These are phyloP conservation scores for Sporothrix schenckii DNA, from an alignment of 2,329 filamentous ascomycete genomes.

Conservation along the genomic window DNA sequence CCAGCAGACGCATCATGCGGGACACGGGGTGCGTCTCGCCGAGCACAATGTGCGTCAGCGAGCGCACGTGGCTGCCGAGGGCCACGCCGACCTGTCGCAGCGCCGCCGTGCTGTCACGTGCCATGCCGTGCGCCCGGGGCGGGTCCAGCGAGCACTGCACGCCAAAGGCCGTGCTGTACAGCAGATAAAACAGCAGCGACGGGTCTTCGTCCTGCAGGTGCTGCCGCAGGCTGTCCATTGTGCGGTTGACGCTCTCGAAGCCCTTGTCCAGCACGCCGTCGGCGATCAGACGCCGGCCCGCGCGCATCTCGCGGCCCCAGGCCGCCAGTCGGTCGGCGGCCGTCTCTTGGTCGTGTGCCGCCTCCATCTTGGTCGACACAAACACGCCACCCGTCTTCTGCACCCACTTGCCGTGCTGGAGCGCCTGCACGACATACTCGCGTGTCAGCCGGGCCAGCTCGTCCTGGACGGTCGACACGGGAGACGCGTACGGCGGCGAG, in stretches of 20 bases:
- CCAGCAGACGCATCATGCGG: constrained; percentile 29
- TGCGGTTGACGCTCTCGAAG: constrained; percentile 36
- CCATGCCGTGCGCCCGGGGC: neutral
- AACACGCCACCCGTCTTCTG: constrained; percentile 29
- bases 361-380: neutral
- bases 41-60: constrained; percentile 32
- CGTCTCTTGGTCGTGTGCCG: neutral
- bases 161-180: constrained; percentile 32
- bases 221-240: constrained; percentile 38
- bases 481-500: neutral
- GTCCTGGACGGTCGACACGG: constrained; percentile 30
- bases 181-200: constrained; percentile 37
- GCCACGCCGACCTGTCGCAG: constrained; percentile 26
- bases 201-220: constrained; percentile 38
- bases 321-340: constrained; percentile 35
- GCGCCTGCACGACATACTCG: constrained; percentile 37
- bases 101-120: constrained; percentile 15
- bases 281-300: constrained; percentile 36
- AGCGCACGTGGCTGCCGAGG: constrained; percentile 32
- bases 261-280: constrained; percentile 34
- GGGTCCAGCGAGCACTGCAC: neutral
- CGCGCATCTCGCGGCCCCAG: constrained; percentile 37
- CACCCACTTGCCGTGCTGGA: constrained; percentile 37
- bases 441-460: constrained; percentile 37
- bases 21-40: constrained; percentile 30